phyloP scores from a whole-genome alignment of 2,329 filamentous ascomycete genomes.

The Xylariales sp. region DNA sequence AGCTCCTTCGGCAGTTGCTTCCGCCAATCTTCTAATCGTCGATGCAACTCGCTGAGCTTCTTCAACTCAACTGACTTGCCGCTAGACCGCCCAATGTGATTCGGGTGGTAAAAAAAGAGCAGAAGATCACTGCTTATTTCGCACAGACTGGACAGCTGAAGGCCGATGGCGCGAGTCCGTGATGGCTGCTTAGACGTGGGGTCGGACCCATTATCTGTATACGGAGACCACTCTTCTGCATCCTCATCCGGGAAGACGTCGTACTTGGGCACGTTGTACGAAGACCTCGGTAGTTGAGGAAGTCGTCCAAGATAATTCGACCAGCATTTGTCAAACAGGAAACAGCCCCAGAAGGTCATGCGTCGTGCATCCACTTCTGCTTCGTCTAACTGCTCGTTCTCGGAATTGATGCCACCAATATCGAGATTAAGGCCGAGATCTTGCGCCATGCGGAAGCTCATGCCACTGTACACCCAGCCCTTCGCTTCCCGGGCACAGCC shows the following conservation, averaged over 20 bases:
- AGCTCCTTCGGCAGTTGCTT: slow-evolving; percentile 79
- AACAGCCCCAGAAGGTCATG: slow-evolving; percentile 97
- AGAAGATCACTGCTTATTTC: slow-evolving; percentile 93
- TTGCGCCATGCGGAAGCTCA: slow-evolving; percentile 96
- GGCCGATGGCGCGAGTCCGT: slow-evolving; percentile 73
- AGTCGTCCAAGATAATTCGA: slow-evolving; percentile 93
- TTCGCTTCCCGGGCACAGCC: slow-evolving; percentile 92
- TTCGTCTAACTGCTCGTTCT: slow-evolving; percentile 61
- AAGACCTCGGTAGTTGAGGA: slow-evolving; percentile 76
- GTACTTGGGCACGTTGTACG: slow-evolving; percentile 80
- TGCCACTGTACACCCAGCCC: slow-evolving; percentile 97
- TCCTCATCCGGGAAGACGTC: slow-evolving; percentile 91
- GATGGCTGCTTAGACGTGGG: slow-evolving; percentile 72
- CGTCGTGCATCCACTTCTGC: slow-evolving; percentile 83
- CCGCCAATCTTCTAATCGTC: slow-evolving; percentile 84
- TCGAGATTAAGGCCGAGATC: slow-evolving; percentile 91
- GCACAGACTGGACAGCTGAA: slow-evolving; percentile 78
- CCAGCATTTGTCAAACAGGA: slow-evolving; percentile 98
- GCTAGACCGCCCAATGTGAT: slow-evolving; percentile 54
- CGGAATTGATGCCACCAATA: slow-evolving; percentile 58
- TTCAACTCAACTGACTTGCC: slow-evolving; percentile 84
- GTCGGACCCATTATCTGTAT: slow-evolving; percentile 77
- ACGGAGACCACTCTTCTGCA: slow-evolving; percentile 78
- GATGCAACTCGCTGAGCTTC: slow-evolving; percentile 87
- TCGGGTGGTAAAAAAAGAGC: slow-evolving; percentile 86